Percentiles rank a stretch among this genome's conserved stretches.
These are phyloP conservation scores for Bryoglossum gracile DNA, from an alignment of 495 filamentous ascomycete genomes.

Conservation along the genomic window DNA sequence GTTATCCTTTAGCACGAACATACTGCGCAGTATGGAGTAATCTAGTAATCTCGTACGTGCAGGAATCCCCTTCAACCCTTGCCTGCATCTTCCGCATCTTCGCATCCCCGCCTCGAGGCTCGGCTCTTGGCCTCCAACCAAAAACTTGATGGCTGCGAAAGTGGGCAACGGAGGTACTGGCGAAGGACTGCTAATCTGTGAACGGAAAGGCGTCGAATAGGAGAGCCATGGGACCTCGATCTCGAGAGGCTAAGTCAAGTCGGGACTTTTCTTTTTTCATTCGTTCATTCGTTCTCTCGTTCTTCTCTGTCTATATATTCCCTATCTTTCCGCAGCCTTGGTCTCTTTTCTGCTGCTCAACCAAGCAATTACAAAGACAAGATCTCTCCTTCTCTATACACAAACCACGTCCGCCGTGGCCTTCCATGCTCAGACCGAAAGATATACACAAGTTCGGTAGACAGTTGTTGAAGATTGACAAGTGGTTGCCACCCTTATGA, in stretches of 20 bases:
- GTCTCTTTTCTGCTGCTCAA: not conserved
- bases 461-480: conserved; percentile 7
- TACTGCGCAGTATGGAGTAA: no score
- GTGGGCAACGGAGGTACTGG: not conserved
- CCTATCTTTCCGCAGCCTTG: not conserved
- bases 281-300: no score
- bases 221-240: not conserved
- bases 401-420: not conserved
- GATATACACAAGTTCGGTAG: conserved; percentile 1
- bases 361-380: not conserved
- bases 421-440: conserved; percentile 13
- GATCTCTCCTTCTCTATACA: not conserved
- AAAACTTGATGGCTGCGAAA: not conserved
- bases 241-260: no score
- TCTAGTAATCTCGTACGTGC: no score
- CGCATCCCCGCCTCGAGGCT: conserved; percentile 4
- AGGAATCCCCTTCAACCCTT: no score
- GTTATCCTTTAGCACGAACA: no score
- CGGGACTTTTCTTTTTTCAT: no score
- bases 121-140: not conserved
- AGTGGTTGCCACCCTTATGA: not conserved
- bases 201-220: no score
- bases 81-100: not conserved
- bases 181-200: not conserved
- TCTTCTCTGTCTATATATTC: no score